phyloP scores from a whole-genome alignment of 2,329 filamentous ascomycete genomes.

The Microdochium paspali region DNA sequence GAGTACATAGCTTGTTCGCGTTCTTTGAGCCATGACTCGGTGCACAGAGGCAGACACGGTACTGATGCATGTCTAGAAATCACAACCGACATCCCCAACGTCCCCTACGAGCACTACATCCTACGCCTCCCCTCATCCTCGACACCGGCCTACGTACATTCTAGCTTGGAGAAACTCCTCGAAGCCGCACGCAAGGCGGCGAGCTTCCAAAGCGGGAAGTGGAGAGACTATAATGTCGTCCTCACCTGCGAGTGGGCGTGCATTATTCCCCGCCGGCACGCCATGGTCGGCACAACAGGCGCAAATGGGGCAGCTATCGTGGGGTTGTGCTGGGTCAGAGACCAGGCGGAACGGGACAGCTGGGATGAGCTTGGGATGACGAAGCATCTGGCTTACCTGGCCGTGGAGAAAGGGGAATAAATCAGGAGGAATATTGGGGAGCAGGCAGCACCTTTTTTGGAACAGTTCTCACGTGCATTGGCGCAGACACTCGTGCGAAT shows the following conservation, averaged over 20 bases:
- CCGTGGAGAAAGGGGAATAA: background rate
- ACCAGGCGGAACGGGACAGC: slow-evolving; percentile 11
- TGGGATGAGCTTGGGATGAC: slow-evolving; percentile 15
- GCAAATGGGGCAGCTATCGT: slow-evolving; percentile 24
- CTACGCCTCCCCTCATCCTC: slow-evolving; percentile 4
- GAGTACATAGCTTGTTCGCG: background rate
- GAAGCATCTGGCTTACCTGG: slow-evolving; percentile 8
- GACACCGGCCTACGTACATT: slow-evolving; percentile 4
- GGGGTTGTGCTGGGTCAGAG: slow-evolving; percentile 20
- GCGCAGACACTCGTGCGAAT: too few relatives aligned
- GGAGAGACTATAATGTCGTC: slow-evolving; percentile 21
- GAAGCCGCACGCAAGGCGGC: slow-evolving; percentile 4
- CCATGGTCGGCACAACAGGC: slow-evolving; percentile 12
- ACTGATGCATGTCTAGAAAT: slow-evolving; percentile 3
- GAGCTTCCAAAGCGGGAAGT: slow-evolving; percentile 7
- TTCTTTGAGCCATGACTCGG: too few relatives aligned
- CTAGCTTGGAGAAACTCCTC: slow-evolving; percentile 6
- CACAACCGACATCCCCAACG: slow-evolving; percentile 4
- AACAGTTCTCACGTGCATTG: too few relatives aligned
- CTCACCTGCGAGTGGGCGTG: slow-evolving; percentile 20
- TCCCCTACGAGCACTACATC: slow-evolving; percentile 12
- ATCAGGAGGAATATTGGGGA: too few relatives aligned
- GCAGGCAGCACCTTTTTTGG: background rate
- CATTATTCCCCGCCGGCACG: slow-evolving; percentile 20
- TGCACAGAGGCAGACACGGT: too few relatives aligned